Evolutionary conservation across 371 early-diverging fungal species (phyloP), one percentile per base, ranked within the genome.

Genomic region (Apophysomyces variabilis): DNA sequence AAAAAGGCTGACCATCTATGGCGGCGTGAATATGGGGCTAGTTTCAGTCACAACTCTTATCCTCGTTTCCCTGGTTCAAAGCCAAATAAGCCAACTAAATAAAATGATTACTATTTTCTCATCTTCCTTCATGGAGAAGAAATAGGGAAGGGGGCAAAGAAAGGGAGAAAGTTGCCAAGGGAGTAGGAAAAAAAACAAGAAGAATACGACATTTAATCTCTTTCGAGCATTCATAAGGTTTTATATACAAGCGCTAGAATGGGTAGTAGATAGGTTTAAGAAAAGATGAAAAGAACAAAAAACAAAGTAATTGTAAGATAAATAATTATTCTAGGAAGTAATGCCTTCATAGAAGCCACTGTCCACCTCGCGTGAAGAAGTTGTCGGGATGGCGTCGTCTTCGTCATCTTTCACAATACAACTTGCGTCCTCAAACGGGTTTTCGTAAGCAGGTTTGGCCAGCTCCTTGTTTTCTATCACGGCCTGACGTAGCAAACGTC

Each of bases 371-470:
- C 65, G 63, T 21, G 65, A 50, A n/a, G 62, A 36, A 14, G n/a
- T 11, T 9, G 11, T 21, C 5, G 36, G 18, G 35, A 44, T 50
- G 26, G 37, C n/a, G 6, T 45, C 65, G 38, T 76, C 74, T 11
- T 79, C 74, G 36, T 80, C 80, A 32, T 78, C 79, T 4, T 58
- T 68, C 9, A 81, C 82, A 43, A 81, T 63, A 35, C 73, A 73
- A 47, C 73, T 73, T 44, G 70, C 77, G 65, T 81, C 82, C 65
- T 81, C 82, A 63, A 81, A 81, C 21, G 82, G 82, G 56, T 81
- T 81, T n/a, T 72, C 69, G 26, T 76, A 78, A 0, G 70, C 67
- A 4, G 69, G 70, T 57, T 69, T 69, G 1, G 72, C 43, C 43
- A 63, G 21, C 43, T 71, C 58, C 59, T 74, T 69, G 39, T 77